Base-by-base conservation (phyloP, 2,329 filamentous ascomycete species). In the Samsoniella hepiali region DNA sequence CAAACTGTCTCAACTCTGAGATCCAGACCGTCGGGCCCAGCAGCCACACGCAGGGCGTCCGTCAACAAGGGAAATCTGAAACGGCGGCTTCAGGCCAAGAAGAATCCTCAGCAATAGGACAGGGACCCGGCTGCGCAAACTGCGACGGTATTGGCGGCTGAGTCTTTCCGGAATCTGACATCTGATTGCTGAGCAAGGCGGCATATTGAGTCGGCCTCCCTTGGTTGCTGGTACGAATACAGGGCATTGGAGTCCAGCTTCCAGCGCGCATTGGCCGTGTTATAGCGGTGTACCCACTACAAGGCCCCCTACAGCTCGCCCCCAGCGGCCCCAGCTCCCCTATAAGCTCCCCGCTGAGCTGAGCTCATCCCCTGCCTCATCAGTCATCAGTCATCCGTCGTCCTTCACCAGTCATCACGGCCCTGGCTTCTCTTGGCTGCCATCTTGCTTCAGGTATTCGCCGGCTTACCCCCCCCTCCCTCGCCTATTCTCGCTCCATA, bases 1-100 rank as follows among this genome's bases (percentile, higher is more conserved):
- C 51, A 40, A 17, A 15, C 22, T 44, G 38, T 45, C 29, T 17
- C 40, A 22, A 40, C 17, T 44, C 10, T n/a, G 40, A 47, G 54
- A 44, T 45, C 55, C 58, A 53, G 58, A 34, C 58, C 32, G 51
- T 40, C 51, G 51, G 51, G 51, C 32, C 34, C 10, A 40, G 51
- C 51, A 53, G 49, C 47, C 49, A 54, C 38, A 27, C 36, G 8
- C 36, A 42, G 29, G 29, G 34, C n/a, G 34, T 29, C 31, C 31
- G 36, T 34, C 29, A 53, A 15, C 27, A n/a, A 53, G 10, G 10
- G 5, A 51, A 61, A 44, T 53, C 49, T 36, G 29, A 54, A 54
- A 54, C 38, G 58, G 10, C 56, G 31, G 15, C 47, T 38, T 54
- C 13, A 17, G 34, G 7, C 7, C 10, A 42, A n/a, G 9, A 31